Base-by-base conservation (phyloP, 495 filamentous ascomycete genomes). In the Hypoxylon intermedium region DNA sequence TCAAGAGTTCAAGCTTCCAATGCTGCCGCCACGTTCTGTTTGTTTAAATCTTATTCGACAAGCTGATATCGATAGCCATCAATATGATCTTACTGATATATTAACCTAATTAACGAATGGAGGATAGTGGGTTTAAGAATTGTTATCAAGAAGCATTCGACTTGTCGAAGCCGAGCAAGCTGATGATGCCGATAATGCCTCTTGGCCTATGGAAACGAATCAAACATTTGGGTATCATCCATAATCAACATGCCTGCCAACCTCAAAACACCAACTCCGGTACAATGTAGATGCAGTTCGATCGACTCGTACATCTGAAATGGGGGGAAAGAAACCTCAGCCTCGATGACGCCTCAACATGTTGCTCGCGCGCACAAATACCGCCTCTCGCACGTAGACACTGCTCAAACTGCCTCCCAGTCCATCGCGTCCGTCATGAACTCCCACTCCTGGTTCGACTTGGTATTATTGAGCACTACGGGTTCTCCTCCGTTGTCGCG, bases 361-460 rank as follows among this genome's bases (percentile, higher is more conserved):
- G 5, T 18, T 26, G 24, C 7, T 3, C 24, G 24, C 7, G 24
- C 7, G 24, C 24, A 26, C 4, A 26, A 26, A 26, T 26, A 26
- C 7, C 20, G 13, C 13, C 4, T 40, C 1, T 40, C 16, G 16
- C n/a, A 18, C 15, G 26, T 6, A 13, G 20, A 13, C 20, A 20
- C n/a, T 1, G 21, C 6, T 71, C 60, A 81, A 24, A 86, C 80
- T 15, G 77, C 79, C 58, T 86, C 80, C 83, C 83, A 84, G 59
- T 87, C 85, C 85, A 87, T 87, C 0, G 83, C 85, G 61, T 87
- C 84, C 15, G 83, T 79, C 74, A 87, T 85, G 44, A 84, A 86
- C 33, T 78, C 83, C 80, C 82, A 85, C 30, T 81, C 68, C 24
- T 76, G 76, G 16, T 74, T 67, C 9, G 64, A 54, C 56, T 18